Evolutionary conservation across 129 eudicot species (phyloP), one percentile per base, ranked within the genome.

Genomic region (Centella asiatica): DNA sequence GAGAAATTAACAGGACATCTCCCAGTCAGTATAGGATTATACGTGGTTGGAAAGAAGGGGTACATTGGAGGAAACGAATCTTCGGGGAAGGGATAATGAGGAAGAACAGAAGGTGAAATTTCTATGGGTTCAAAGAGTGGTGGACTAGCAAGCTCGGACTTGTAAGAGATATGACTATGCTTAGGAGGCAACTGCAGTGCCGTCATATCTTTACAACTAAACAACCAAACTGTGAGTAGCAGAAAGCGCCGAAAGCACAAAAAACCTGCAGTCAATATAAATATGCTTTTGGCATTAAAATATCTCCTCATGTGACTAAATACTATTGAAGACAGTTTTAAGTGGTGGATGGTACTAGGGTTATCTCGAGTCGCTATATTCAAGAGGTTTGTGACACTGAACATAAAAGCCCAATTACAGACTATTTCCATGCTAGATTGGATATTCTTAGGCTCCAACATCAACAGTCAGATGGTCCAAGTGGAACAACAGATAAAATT

Each of bases 1-100:
- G 97, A 83, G 74, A 90, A 90, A 73, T 90, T 86, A 59, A 90
- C 87, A 26, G 94, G 94, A 76, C 97, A 90, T 57, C 80, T 76
- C 42, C 97, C 97, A 13, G 95, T 83, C 69, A 90, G 79, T 9
- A 86, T 75, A 11, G 97, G 97, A 67, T 81, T 69, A 66, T 86
- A 90, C 40, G 86, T 86, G 27, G 69, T 73, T 8, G 97, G 97
- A 63, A 80, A 73, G 45, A 77, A 74, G 31, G 97, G 97, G 65
- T 85, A 86, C 82, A 86, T 77, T 18, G 97, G 97, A 13, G 93
- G 87, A 55, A 82, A 72, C 17, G 79, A 26, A 20, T 76, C 82
- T 51, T 70, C 77, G 0, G 86, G 93, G 32, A 72, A 64, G 17
- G 95, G 81, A 54, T 69, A 74, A 59, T 75, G 76, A 23, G 97